Conservation (phyloP, 257 asterid genomes). For the Nicotiana paniculata region DNA sequence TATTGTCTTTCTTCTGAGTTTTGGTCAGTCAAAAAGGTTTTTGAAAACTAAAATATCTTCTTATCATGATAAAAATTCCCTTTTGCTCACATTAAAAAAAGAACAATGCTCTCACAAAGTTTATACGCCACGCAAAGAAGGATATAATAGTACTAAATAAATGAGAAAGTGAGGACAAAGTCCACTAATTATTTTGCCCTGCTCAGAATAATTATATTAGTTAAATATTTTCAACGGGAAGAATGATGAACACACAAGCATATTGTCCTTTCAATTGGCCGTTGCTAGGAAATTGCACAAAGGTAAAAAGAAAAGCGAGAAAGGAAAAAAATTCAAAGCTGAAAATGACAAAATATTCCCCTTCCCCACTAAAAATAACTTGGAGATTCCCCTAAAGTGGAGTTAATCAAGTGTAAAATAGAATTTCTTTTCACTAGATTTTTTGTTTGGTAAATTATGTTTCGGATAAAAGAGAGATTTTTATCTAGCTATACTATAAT, state of each 20-base stretch:
- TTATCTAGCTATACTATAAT: too few species aligned
- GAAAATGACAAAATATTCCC: not conserved
- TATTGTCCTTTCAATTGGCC: not conserved
- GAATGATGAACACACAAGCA: not conserved
- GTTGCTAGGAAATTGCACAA: not conserved
- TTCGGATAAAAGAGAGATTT: not conserved
- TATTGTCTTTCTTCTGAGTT: too few species aligned
- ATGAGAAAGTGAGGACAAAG: not conserved
- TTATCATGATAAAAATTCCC: not conserved
- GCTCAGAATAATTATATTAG: not conserved
- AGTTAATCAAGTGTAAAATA: not conserved
- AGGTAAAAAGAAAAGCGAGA: not conserved
- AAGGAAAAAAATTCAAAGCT: not conserved
- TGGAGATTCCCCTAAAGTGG: not conserved
- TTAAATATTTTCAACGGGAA: not conserved
- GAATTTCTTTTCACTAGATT: not conserved
- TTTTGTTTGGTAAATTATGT: not conserved
- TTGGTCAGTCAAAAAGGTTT: not conserved
- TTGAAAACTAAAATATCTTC: not conserved
- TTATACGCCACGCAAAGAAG: not conserved
- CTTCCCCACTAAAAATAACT: not conserved
- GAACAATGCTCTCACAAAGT: not conserved
- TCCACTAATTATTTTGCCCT: not conserved
- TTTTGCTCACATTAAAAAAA: not conserved
- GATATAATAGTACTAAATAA: not conserved